phyloP scores from a whole-genome alignment of 345 rosid species.

The Cochlearia excelsa region DNA sequence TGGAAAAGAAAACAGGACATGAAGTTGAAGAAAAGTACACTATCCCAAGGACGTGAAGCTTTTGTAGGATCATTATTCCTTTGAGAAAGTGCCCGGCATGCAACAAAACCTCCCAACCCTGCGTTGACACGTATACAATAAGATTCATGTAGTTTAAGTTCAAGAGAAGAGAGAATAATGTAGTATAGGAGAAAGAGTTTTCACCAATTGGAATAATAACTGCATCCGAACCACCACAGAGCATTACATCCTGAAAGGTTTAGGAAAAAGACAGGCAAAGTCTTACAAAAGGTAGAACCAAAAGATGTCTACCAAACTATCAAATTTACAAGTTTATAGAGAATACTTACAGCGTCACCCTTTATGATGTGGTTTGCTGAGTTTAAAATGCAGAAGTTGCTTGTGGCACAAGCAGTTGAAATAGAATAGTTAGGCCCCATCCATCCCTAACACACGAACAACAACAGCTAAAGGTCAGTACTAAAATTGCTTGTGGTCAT shows the following conservation, averaged over 20 bases:
- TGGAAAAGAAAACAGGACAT: conserved; percentile 4
- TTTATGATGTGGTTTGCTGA: conserved; percentile 89
- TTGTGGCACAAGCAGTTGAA: conserved; percentile 93
- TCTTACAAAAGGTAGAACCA: conserved; percentile 9
- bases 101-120: conserved; percentile 99
- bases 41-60: conserved; percentile 99
- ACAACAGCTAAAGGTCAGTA: conserved; percentile 18
- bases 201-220: conserved; percentile 86
- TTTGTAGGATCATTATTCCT: conserved; percentile 80
- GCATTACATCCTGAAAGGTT: conserved; percentile 79
- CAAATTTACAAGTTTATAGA: conserved; percentile 12
- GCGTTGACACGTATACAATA: conserved; percentile 33
- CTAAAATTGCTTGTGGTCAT: background rate
- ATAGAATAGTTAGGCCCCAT: conserved; percentile 99
- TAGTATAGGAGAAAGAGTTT: conserved; percentile 23
- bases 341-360: conserved; percentile 92
- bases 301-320: conserved; percentile 19
- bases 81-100: conserved; percentile 87
- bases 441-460: conserved; percentile 66
- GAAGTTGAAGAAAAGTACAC: conserved; percentile 40
- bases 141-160: conserved; percentile 12
- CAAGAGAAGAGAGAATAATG: conserved; percentile 10
- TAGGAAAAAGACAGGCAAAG: background rate
- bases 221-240: conserved; percentile 95
- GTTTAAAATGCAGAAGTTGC: conserved; percentile 89